Base-by-base conservation (phyloP, 2,329 filamentous ascomycete species). In the Chaetomium sp. region DNA sequence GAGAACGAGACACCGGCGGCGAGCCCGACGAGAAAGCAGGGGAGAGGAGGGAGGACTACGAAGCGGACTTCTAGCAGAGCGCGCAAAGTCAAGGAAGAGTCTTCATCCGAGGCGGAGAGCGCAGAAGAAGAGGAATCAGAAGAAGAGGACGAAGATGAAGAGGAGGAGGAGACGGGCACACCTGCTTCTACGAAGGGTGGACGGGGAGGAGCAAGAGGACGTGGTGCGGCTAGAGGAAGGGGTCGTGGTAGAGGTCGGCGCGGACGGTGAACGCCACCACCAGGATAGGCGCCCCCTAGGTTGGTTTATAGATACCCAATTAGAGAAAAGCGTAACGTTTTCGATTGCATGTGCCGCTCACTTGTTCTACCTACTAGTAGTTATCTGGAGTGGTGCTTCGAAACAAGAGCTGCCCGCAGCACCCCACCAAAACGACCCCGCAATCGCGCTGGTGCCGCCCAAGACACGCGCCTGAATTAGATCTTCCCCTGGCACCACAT, bases 1-100 rank as follows among this genome's bases (percentile, higher is more conserved):
- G 82, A 85, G 67, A 79, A 79, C 49, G 78, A 80, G 53, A 81
- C 78, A n/a, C 76, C 77, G 42, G 73, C 73, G 27, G 74, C 77
- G 60, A 79, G 78, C 58, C 79, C 78, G 25, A 56, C 63, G 4
- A 72, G 75, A 65, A 80, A 77, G 70, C 74, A 78, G 23, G 79
- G 78, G 10, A 78, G 81, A 64, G 77, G 78, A n/a, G 74, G 77
- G 1, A 72, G 80, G 64, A 77, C 81, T 65, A 76, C 78, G 67
- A 81, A 81, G 70, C 78, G 81, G 55, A 78, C 77, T 0, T 77
- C 77, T 13, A 79, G 77, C 27, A 79, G 80, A 60, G 78, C 76
- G 13, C 67, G 71, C 8, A 81, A 80, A 70, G 70, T 74, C 6
- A 76, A 77, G 68, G 74, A 73, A 55, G 77, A 76, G 60, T 75